phyloP scores from a whole-genome alignment of 2,329 filamentous ascomycete genomes.

The Aspergillus brunneoviolaceus region DNA sequence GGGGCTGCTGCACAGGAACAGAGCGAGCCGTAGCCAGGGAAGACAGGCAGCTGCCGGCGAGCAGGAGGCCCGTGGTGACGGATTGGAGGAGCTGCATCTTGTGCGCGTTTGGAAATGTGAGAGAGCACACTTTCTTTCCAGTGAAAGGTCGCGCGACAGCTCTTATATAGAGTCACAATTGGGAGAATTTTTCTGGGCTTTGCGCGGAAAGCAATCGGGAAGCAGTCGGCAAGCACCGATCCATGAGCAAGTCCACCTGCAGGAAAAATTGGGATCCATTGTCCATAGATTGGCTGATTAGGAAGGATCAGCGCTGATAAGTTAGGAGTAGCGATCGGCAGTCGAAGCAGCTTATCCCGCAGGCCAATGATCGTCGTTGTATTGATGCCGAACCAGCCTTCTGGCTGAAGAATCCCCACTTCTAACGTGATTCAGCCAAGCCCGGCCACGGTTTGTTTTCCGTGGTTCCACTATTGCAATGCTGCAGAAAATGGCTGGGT shows the following conservation, averaged over 20 bases:
- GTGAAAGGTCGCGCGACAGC: background rate
- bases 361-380: background rate
- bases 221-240: background rate
- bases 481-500: too few relatives aligned
- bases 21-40: conserved; percentile 7
- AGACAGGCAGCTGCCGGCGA: conserved; percentile 15
- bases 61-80: conserved; percentile 15
- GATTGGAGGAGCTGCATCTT: conserved; percentile 19
- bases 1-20: background rate
- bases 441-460: background rate
- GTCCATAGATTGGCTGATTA: background rate
- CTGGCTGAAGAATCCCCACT: background rate
- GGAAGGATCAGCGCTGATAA: conserved; percentile 1
- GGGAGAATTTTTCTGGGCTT: background rate
- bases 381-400: background rate
- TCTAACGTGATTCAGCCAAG: background rate
- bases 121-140: background rate
- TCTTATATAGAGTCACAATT: background rate
- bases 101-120: background rate
- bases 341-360: background rate
- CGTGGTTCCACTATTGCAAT: background rate
- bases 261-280: background rate
- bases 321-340: background rate
- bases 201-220: background rate
- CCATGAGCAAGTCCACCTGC: background rate